Evolutionary conservation across 2,329 filamentous ascomycete genomes (phyloP).

Genomic region (Aureobasidium mangrovei): DNA sequence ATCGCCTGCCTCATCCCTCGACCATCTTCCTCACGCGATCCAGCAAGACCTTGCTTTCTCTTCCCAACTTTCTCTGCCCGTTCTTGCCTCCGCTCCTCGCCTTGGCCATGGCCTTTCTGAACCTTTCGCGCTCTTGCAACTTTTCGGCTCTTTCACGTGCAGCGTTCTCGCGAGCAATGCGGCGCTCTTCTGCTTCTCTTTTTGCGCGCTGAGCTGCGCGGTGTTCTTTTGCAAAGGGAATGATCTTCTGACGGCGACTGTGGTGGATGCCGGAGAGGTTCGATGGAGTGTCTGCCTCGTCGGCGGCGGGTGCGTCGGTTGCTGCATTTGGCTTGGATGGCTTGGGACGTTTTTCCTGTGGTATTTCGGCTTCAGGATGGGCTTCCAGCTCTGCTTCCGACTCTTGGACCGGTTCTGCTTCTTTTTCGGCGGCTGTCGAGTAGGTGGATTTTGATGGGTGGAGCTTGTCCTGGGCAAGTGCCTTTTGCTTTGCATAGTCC

Average conservation of each 20-base stretch:
- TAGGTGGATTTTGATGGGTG: slow-evolving; percentile 18
- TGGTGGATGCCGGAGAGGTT: slow-evolving; percentile 19
- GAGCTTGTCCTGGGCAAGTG: slow-evolving; percentile 34
- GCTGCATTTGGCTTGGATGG: slow-evolving; percentile 6
- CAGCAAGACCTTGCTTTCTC: slow-evolving; percentile 69
- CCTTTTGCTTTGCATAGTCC: slow-evolving; percentile 80
- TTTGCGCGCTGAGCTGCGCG: slow-evolving; percentile 44
- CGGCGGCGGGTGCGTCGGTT: not conserved
- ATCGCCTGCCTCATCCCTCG: not conserved
- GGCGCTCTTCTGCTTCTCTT: slow-evolving; percentile 55
- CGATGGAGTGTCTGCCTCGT: not conserved
- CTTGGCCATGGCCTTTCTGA: slow-evolving; percentile 56
- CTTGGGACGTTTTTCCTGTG: not conserved
- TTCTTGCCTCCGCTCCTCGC: slow-evolving; percentile 53
- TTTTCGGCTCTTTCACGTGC: slow-evolving; percentile 47
- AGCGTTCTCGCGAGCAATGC: slow-evolving; percentile 53
- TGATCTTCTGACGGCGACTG: slow-evolving; percentile 33
- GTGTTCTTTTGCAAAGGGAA: slow-evolving; percentile 37
- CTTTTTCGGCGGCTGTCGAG: slow-evolving; percentile 19
- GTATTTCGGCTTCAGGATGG: no score
- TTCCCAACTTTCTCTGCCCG: slow-evolving; percentile 70
- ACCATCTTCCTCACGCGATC: slow-evolving; percentile 71
- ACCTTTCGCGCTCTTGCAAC: slow-evolving; percentile 59
- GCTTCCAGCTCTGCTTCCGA: not conserved
- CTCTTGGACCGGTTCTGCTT: not conserved